Base-by-base conservation (phyloP, 2,329 filamentous ascomycete species). In the Diaporthe batatas region DNA sequence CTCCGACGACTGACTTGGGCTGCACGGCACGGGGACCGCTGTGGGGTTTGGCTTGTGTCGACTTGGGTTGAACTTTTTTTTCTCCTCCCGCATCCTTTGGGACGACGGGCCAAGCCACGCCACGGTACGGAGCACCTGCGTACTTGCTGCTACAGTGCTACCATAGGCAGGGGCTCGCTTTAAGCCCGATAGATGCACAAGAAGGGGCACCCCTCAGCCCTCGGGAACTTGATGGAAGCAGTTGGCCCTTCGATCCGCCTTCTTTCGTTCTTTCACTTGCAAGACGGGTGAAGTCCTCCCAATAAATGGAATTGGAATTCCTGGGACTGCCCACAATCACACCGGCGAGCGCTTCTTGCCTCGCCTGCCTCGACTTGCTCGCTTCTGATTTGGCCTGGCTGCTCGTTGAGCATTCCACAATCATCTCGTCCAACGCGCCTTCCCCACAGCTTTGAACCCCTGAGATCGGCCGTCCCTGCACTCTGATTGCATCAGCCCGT, bases 381-480 rank as follows among this genome's bases (percentile, higher is more conserved):
- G n/a, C 12, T 12, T 49, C 54, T 70, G 68, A 58, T 59, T 57
- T 70, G 44, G n/a, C 32, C 47, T 67, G 32, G n/a, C 47, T 67
- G 47, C 62, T 53, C 62, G 32, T 53, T 53, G 62, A 67, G 62
- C 68, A 70, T 70, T 70, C 68, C 68, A 62, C 49, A 59, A 62
- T 70, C 68, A 70, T 70, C 55, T 70, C 68, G 44, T 32, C 29
- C 25, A 29, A 58, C 47, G 68, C 55, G 54, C 51, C 51, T 70
- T 54, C 68, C 55, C 68, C 68, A 70, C 68, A 70, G 10, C 68
- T 70, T 62, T 53, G 55, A 70, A 70, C 68, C 68, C 68, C 68
- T 70, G 68, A 70, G 49, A 70, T 62, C 68, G 68, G 55, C 55
- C 55, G 55, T 70, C 55, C 67, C 67, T 70, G 67, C 54, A 23